phyloP scores from a whole-genome alignment of 176 grass and related monocot species.

The Oryza rufipogon region DNA sequence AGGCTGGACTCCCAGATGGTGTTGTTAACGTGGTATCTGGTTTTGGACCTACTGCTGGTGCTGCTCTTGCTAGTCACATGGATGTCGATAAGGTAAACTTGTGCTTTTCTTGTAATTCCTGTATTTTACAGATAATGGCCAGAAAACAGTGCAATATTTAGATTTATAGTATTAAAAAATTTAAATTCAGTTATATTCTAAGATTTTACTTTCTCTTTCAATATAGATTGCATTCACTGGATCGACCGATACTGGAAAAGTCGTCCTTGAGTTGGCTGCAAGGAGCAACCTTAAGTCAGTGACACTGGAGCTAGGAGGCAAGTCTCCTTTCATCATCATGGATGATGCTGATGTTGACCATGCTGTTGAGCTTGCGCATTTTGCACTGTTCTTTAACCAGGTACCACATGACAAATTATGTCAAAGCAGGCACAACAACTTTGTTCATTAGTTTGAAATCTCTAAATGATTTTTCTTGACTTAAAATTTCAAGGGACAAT shows the following conservation, averaged over 20 bases:
- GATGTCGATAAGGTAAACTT: conserved; percentile 94
- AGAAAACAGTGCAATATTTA: background rate
- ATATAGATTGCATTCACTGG: conserved; percentile 90
- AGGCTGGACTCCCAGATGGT: conserved; percentile 94
- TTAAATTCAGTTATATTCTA: background rate
- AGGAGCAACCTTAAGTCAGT: conserved; percentile 93
- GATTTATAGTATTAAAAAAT: background rate
- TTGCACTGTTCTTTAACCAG: conserved; percentile 97
- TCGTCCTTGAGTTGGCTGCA: conserved; percentile 90
- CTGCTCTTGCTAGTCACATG: conserved; percentile 97
- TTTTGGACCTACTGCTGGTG: conserved; percentile 94
- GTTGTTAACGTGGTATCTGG: conserved; percentile 85
- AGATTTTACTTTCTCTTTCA: background rate
- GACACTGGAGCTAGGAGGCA: conserved; percentile 94
- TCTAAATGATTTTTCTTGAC: background rate
- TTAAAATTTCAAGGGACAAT: conserved; percentile 70
- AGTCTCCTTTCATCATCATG: conserved; percentile 96
- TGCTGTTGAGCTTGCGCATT: conserved; percentile 93
- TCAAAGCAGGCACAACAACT: background rate
- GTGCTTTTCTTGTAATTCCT: background rate
- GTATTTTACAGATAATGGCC: background rate
- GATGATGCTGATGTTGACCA: conserved; percentile 89
- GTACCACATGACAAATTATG: conserved; percentile 35
- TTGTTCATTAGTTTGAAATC: background rate
- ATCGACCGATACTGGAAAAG: conserved; percentile 82